Base-by-base conservation (phyloP, 257 asterid species). In the Ilex asprella region DNA sequence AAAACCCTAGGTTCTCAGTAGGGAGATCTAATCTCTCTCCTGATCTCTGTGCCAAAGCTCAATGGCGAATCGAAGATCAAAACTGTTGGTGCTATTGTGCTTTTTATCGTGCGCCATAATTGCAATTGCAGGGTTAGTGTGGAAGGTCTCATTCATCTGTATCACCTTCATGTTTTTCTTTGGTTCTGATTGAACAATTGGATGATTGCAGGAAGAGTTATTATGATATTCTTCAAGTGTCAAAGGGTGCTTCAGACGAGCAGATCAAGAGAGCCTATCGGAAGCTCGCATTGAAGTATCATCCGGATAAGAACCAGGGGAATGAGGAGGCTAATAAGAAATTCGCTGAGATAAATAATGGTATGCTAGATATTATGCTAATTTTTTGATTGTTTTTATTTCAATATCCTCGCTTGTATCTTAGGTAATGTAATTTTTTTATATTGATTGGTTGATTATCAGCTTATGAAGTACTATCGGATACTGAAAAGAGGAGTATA, bases 401-500 rank as follows among this genome's bases (percentile, higher is more conserved):
- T 8, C 41, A 3, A 35, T 35, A 35, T 35, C 41, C 5, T 35
- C 41, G 0, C 5, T 35, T 35, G 41, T 35, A 3, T 35, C 8
- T 8, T 4, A 8, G 2, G 41, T 35, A 35, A 35, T 35, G 39
- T 43, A 12, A 39, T 27, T 27, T 29, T 7, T 70, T 16, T 73
- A 32, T 14, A 43, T 61, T 73, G 64, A 54, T 67, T 7, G 47
- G 39, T 10, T 21, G 15, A 62, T 46, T 61, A 68, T 77, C 82
- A 93, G 99, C 99, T 61, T 93, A 93, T 67, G 98, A 91, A 78
- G 96, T 91, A 30, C 62, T 91, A 31, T 85, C 92, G 12, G 97
- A 90, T 68, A 73, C 88, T 63, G 97, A 90, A 49, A 90, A 85
- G 92, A 83, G 95, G 76, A 71, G 73, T 52, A 87, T 90, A 44